Base-by-base conservation (phyloP, 2,329 filamentous ascomycete species). In the Alternaria infectoria region DNA sequence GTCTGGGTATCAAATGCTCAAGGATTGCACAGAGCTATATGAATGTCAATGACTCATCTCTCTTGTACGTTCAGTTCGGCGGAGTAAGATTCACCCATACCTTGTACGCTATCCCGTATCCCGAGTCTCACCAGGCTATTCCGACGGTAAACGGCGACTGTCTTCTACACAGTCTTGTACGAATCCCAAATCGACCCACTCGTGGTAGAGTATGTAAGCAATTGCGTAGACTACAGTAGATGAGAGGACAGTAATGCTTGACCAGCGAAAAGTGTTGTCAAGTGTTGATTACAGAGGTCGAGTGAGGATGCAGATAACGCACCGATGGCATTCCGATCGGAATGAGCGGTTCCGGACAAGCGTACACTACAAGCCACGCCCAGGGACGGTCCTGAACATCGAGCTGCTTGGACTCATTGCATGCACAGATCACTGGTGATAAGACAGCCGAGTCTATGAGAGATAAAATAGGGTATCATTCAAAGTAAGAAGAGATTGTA, bases 91-190 rank as follows among this genome's bases (percentile, higher is more conserved):
- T 15, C 36, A 21, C 23, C 43, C 23, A 52, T 59, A 25, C 28
- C 49, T 12, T n/a, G 12, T 12, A 26, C 12, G 13, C 51, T 45
- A 64, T 57, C 26, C 64, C 60, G 57, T 45, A 64, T 57, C 26
- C 64, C 60, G 57, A 57, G 19, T 26, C 21, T 30, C 25, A 23
- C 9, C 11, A 21, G 10, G 36, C 21, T 61, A 66, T 63, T 66
- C 66, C 66, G 66, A 66, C 66, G 66, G 63, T 21, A 50, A 68
- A 64, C 40, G 25, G 25, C 13, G 17, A 36, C 13, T 25, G n/a
- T 9, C 9, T 17, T 23, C 2, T 25, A 23, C 8, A 52, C 13
- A 3, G 28, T 36, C 8, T 36, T 52, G 19, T 36, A 30, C 49
- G 9, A 36, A 2, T 6, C 1, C 13, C 15, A 21, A 21, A 25